Percentiles rank a stretch among this genome's conserved stretches.
These are phyloP conservation scores for Rosa hybrid DNA, from an alignment of 331 rosid genomes.

Conservation along the genomic window DNA sequence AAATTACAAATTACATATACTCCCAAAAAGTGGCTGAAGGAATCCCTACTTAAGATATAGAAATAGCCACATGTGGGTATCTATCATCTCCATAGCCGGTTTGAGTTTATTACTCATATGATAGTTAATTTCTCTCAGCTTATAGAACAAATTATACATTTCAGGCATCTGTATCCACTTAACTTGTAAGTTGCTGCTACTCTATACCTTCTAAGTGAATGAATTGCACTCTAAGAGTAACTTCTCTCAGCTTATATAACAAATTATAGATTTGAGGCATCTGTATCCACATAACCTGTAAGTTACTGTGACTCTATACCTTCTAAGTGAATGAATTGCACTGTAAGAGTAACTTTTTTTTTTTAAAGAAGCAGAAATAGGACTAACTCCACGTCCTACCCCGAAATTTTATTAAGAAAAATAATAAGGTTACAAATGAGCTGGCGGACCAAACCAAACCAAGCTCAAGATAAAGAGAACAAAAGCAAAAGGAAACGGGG, in stretches of 20 bases:
- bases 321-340: not conserved
- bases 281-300: not conserved
- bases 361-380: too few species aligned
- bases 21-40: not conserved
- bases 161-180: not conserved
- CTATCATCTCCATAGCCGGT: not conserved
- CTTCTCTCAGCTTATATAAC: too few species aligned
- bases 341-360: too few species aligned
- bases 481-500: too few species aligned
- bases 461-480: too few species aligned
- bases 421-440: too few species aligned
- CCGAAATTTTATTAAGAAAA: too few species aligned
- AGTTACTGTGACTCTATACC: not conserved
- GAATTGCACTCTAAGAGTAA: not conserved
- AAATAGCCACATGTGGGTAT: not conserved
- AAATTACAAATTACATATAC: not conserved
- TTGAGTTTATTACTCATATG: not conserved
- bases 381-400: too few species aligned
- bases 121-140: not conserved
- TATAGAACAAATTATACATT: not conserved
- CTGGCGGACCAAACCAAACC: too few species aligned
- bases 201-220: not conserved
- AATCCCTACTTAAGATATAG: too few species aligned
- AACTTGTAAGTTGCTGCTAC: not conserved
- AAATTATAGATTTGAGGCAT: not conserved